Conservation (phyloP, 305 asterid species). For the Caryopteris hybrid region DNA sequence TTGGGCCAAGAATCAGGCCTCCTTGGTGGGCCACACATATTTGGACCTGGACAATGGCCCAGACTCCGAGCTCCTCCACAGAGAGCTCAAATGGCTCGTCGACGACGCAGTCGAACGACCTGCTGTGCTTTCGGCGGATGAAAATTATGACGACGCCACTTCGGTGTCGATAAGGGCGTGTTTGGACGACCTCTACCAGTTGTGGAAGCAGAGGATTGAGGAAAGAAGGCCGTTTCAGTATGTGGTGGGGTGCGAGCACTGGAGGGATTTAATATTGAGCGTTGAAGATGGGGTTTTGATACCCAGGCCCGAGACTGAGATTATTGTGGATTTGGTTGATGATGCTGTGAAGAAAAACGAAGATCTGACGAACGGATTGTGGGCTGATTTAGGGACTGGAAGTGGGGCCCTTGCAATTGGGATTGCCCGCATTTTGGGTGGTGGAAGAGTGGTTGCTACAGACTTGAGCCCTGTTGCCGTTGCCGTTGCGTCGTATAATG, state of each 20-base stretch:
- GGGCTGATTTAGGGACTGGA: slow-evolving; percentile 96
- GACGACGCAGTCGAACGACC: slow-evolving; percentile 59
- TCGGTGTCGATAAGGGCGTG: slow-evolving; percentile 42
- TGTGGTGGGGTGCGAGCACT: slow-evolving; percentile 89
- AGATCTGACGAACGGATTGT: slow-evolving; percentile 46
- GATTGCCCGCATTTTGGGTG: slow-evolving; percentile 49
- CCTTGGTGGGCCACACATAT: slow-evolving; percentile 58
- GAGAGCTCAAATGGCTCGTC: slow-evolving; percentile 82
- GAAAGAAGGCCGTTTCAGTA: slow-evolving; percentile 74
- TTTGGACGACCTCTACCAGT: slow-evolving; percentile 58
- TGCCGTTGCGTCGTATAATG: slow-evolving; percentile 70
- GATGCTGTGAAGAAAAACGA: slow-evolving; percentile 37
- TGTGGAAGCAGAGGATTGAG: slow-evolving; percentile 71
- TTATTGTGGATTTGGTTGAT: slow-evolving; percentile 62
- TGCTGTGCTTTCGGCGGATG: slow-evolving; percentile 11
- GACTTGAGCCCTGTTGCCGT: slow-evolving; percentile 65
- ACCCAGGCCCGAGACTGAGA: slow-evolving; percentile 93
- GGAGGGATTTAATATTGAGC: slow-evolving; percentile 84
- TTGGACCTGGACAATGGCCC: slow-evolving; percentile 73
- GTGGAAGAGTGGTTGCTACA: slow-evolving; percentile 58
- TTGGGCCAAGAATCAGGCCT: slow-evolving; percentile 65
- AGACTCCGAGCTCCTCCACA: slow-evolving; percentile 48
- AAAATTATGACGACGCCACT: slow-evolving; percentile 7
- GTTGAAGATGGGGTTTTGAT: slow-evolving; percentile 89
- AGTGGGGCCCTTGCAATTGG: slow-evolving; percentile 96